Evolutionary conservation across 345 rosid genomes (phyloP).

Genomic region (Acer campestre): DNA sequence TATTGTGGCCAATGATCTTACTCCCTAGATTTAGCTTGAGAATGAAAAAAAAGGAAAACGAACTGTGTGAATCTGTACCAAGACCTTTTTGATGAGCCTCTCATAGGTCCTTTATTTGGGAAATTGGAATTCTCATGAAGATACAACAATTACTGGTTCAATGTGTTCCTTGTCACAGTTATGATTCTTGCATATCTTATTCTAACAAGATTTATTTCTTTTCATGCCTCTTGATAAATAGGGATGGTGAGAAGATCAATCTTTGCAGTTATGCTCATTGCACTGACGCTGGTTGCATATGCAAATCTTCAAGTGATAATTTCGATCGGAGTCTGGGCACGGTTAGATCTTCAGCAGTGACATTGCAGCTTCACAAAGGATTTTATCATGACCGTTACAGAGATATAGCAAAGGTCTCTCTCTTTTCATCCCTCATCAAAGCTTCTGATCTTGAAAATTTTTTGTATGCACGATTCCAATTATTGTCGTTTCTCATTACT

Average conservation of each 20-base stretch:
- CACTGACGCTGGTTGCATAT: slow-evolving; percentile 56
- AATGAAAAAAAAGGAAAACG: neutral
- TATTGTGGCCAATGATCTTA: neutral
- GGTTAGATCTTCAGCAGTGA: slow-evolving; percentile 40
- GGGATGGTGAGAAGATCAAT: slow-evolving; percentile 68
- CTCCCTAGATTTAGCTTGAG: neutral
- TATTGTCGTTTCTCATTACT: slow-evolving; percentile 14
- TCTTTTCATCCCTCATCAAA: slow-evolving; percentile 4
- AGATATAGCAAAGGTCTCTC: slow-evolving; percentile 55
- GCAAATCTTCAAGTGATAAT: slow-evolving; percentile 47
- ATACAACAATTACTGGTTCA: neutral
- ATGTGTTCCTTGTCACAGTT: neutral
- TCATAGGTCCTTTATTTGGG: neutral
- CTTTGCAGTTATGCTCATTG: slow-evolving; percentile 52
- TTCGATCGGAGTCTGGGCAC: slow-evolving; percentile 1
- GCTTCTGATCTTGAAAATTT: slow-evolving; percentile 4
- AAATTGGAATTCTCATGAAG: neutral
- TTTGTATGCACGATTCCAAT: slow-evolving; percentile 5
- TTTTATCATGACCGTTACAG: slow-evolving; percentile 70
- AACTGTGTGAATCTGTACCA: neutral
- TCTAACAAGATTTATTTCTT: slow-evolving; percentile 17
- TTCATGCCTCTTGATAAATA: slow-evolving; percentile 19
- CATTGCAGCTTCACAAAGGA: slow-evolving; percentile 67
- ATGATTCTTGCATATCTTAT: neutral
- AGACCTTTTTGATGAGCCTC: neutral